Conservation (phyloP, 495 filamentous ascomycete genomes). For the Tuber umbilicatum region DNA sequence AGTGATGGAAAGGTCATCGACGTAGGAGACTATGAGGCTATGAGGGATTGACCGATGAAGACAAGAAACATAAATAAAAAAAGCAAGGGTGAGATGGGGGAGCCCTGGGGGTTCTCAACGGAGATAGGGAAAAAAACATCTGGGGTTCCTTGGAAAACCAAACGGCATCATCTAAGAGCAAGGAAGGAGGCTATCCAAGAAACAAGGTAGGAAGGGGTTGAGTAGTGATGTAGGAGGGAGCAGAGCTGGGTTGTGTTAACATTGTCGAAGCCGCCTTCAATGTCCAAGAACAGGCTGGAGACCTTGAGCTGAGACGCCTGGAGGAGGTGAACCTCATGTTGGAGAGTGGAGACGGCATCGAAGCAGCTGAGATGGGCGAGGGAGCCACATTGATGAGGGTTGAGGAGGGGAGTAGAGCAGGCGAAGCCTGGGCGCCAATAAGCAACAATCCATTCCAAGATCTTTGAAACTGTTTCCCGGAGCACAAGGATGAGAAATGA, state of each 20-base stretch:
- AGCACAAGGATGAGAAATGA: neutral
- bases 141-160: no score
- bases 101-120: no score
- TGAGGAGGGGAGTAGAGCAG: neutral
- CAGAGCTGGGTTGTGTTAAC: neutral
- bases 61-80: no score
- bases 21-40: no score
- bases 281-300: neutral
- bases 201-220: neutral
- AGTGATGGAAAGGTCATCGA: no score
- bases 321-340: neutral
- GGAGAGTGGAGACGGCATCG: neutral
- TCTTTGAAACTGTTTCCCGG: neutral
- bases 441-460: no score
- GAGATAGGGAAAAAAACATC: no score
- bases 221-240: fast-evolving
- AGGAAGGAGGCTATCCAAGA: neutral
- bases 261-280: constrained; percentile 8
- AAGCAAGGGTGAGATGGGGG: no score
- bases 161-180: no score
- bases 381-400: neutral
- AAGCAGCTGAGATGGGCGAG: neutral
- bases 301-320: neutral
- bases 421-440: no score
- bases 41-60: no score